phyloP scores from a whole-genome alignment of 371 early-diverging fungal genomes.

The Zychaea mexicana region DNA sequence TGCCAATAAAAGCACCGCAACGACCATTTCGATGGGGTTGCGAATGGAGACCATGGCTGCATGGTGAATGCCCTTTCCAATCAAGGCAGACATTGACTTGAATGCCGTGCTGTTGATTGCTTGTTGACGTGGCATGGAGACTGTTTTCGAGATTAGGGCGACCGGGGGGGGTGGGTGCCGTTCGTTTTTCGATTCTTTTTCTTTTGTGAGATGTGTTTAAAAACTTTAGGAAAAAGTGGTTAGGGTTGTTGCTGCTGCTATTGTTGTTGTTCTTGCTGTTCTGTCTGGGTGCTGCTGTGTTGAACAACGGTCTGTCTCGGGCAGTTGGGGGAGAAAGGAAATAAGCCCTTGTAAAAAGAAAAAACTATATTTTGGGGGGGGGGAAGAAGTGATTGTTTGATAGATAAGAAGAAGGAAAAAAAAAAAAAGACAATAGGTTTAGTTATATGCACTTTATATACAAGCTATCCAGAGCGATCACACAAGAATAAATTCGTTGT shows the following conservation, averaged over 20 bases:
- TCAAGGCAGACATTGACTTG: slow-evolving; percentile 11
- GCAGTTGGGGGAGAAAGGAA: too few species aligned
- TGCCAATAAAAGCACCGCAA: slow-evolving; percentile 70
- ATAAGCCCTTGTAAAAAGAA: not conserved
- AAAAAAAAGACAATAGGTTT: not conserved
- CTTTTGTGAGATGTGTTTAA: not conserved
- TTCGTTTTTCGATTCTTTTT: not conserved
- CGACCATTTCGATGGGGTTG: slow-evolving; percentile 85
- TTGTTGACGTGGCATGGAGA: not conserved
- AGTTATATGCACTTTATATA: too few species aligned
- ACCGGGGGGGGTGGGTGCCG: too few species aligned
- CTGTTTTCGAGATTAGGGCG: too few species aligned
- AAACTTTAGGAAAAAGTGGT: not conserved
- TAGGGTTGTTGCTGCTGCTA: too few species aligned
- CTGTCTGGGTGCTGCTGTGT: slow-evolving; percentile 3
- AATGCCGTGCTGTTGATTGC: not conserved
- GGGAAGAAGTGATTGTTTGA: not conserved
- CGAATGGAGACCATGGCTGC: slow-evolving; percentile 37
- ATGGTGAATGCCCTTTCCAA: slow-evolving; percentile 28
- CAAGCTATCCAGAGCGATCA: too few species aligned
- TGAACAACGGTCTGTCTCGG: slow-evolving; percentile 7
- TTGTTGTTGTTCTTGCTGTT: too few species aligned
- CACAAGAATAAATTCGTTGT: too few species aligned
- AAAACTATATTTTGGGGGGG: not conserved
- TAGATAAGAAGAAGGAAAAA: not conserved